Evolutionary conservation across 345 rosid genomes (phyloP).

Genomic region (Conringia planisiliqua): DNA sequence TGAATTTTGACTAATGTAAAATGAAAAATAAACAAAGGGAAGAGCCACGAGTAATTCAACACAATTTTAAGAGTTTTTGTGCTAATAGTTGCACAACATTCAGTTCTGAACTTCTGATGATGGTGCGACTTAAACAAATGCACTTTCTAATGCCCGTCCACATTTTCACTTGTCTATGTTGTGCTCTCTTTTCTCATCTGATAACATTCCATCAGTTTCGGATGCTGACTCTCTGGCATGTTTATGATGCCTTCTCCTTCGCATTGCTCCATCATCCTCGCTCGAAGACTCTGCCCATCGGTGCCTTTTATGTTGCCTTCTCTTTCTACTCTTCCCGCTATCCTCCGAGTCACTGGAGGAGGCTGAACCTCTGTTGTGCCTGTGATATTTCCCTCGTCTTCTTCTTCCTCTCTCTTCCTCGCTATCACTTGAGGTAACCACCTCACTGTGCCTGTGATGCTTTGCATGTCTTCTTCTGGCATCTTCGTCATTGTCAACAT

Average conservation of each 20-base stretch:
- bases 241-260: constrained; percentile 12
- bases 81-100: neutral
- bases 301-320: constrained; percentile 37
- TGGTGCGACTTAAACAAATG: neutral
- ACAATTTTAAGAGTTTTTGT: constrained; percentile 1
- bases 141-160: neutral
- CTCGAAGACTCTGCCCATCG: constrained; percentile 28
- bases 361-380: constrained; percentile 30
- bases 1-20: neutral
- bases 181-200: constrained; percentile 24
- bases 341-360: constrained; percentile 38
- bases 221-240: constrained; percentile 13
- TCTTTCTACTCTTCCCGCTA: constrained; percentile 22
- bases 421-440: constrained; percentile 33
- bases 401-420: constrained; percentile 37
- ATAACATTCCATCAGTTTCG: constrained; percentile 15
- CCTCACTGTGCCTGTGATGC: constrained; percentile 22
- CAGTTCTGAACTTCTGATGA: neutral
- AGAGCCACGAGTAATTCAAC: neutral
- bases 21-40: neutral
- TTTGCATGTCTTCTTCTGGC: constrained; percentile 31
- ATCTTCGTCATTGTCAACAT: constrained; percentile 32
- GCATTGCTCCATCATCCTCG: constrained; percentile 21
- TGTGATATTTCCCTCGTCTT: constrained; percentile 37
- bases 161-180: constrained; percentile 8